phyloP scores from a whole-genome alignment of 2,329 filamentous ascomycete species.

The Curvularia verruculosa region DNA sequence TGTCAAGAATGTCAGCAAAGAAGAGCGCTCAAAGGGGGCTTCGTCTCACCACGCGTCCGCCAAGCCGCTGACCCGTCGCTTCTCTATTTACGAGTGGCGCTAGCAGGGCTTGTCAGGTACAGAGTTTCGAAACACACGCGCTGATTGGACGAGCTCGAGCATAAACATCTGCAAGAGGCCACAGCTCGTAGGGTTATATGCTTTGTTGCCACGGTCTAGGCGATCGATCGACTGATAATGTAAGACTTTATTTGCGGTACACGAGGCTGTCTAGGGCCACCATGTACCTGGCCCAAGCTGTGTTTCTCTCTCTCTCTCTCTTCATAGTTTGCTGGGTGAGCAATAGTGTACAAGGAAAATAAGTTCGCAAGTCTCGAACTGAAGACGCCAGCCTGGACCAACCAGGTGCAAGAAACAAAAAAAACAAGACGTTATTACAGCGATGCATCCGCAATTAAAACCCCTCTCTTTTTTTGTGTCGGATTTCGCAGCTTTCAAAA shows the following conservation, averaged over 20 bases:
- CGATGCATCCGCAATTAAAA: constrained; percentile 22
- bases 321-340: neutral
- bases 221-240: neutral
- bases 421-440: constrained; percentile 26
- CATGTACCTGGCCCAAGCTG: neutral
- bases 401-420: constrained; percentile 13
- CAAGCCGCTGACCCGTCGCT: constrained; percentile 10
- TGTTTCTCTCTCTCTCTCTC: no score
- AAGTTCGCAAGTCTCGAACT: constrained; percentile 6
- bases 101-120: constrained; percentile 29
- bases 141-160: constrained; percentile 13
- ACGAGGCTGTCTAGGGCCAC: neutral
- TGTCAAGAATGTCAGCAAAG: constrained; percentile 11
- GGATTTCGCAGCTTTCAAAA: constrained; percentile 12
- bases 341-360: constrained; percentile 20
- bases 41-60: constrained; percentile 6
- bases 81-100: constrained; percentile 13
- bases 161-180: neutral
- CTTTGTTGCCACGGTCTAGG: neutral
- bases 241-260: neutral
- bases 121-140: constrained; percentile 16
- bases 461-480: constrained; percentile 8
- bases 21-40: constrained; percentile 12
- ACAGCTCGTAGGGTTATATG: neutral
- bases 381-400: constrained; percentile 11